Evolutionary conservation across 2,329 filamentous ascomycete species (phyloP).

Genomic region (Paraconiothyrium sp.): DNA sequence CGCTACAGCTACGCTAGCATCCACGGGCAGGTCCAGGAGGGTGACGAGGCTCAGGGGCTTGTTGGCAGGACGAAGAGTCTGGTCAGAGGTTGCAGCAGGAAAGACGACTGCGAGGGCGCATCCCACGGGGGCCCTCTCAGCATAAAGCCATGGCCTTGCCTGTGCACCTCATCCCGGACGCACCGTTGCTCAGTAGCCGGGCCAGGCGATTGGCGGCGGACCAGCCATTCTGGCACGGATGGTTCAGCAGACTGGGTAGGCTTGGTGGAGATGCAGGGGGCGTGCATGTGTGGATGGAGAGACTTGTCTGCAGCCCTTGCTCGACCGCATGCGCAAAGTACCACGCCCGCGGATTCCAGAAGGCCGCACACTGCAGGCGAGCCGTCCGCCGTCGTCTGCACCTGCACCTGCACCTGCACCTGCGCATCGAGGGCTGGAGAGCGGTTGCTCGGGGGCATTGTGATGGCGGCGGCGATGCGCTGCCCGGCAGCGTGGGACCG

Average conservation of each 20-base stretch:
- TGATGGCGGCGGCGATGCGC: background rate
- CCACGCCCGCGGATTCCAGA: slow-evolving; percentile 31
- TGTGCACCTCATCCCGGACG: slow-evolving; percentile 25
- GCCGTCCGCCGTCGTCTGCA: background rate
- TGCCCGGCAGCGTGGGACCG: slow-evolving; percentile 31
- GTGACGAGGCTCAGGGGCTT: slow-evolving; percentile 3
- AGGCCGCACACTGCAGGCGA: background rate
- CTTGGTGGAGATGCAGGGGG: slow-evolving; percentile 25
- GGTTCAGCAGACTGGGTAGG: slow-evolving; percentile 34
- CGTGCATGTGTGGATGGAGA: slow-evolving; percentile 11
- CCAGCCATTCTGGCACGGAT: slow-evolving; percentile 31
- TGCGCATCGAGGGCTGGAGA: too few relatives aligned
- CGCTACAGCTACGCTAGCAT: slow-evolving; percentile 5
- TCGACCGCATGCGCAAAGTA: slow-evolving; percentile 28
- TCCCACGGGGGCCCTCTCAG: slow-evolving; percentile 39
- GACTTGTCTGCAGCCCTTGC: slow-evolving; percentile 38
- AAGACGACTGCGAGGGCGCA: slow-evolving; percentile 10
- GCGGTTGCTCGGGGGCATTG: too few relatives aligned
- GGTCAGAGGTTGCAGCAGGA: background rate
- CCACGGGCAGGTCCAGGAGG: background rate
- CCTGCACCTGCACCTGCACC: background rate
- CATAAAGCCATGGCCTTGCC: slow-evolving; percentile 39
- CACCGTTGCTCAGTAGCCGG: slow-evolving; percentile 24
- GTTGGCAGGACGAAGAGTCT: slow-evolving; percentile 2
- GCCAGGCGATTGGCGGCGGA: slow-evolving; percentile 35